Conservation (phyloP, 192 early-diverging fungal species). For the Haplosporangium gracile region DNA sequence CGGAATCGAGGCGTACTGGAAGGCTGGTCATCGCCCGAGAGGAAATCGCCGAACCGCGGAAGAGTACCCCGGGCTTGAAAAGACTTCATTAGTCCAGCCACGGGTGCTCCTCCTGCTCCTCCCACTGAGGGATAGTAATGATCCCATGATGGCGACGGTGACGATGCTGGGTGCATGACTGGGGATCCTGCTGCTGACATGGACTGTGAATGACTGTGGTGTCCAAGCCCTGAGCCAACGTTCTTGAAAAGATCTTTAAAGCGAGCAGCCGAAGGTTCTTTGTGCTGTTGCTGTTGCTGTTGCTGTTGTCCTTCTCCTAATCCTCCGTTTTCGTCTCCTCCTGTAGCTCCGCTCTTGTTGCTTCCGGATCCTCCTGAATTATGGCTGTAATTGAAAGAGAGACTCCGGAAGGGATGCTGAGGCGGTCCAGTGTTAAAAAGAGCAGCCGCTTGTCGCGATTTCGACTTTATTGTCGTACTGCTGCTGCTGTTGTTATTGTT, state of each 20-base stretch:
- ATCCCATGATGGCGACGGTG: neutral
- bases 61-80: constrained; percentile 16
- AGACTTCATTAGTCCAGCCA: constrained; percentile 3
- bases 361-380: neutral
- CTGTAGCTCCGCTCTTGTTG: neutral
- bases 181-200: neutral
- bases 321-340: constrained; percentile 27
- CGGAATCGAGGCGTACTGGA: constrained; percentile 10
- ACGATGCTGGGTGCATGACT: neutral
- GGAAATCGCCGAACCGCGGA: constrained; percentile 28
- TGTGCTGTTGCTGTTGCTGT: constrained; percentile 8
- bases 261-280: constrained; percentile 33
- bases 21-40: constrained; percentile 50
- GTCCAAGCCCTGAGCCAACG: constrained; percentile 18
- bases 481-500: neutral
- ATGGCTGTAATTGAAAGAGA: neutral
- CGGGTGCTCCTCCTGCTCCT: neutral
- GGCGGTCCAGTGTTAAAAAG: constrained; percentile 16
- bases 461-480: neutral
- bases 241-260: constrained; percentile 43
- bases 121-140: neutral
- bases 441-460: neutral
- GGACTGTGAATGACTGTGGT: constrained; percentile 8
- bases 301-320: constrained; percentile 1
- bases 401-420: constrained; percentile 26